Percentiles rank a stretch among this genome's conserved stretches.
Conservation (phyloP, 2,329 filamentous ascomycete species). For the Trichothecium roseum region DNA sequence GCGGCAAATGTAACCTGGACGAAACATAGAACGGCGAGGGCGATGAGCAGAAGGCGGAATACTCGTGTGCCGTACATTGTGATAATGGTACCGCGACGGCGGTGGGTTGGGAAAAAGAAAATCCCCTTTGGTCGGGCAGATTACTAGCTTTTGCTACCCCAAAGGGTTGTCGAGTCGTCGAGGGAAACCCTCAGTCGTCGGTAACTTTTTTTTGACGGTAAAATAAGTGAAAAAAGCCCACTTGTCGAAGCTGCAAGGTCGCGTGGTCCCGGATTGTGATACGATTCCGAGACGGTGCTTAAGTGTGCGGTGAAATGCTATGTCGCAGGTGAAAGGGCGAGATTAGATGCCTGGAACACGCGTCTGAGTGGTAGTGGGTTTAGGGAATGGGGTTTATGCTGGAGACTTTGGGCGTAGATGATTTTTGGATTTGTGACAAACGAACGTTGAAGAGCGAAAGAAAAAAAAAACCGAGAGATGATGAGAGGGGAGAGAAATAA, state of each 20-base stretch:
- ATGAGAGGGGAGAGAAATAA: constrained; percentile 2
- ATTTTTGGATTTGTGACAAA: neutral
- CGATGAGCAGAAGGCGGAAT: constrained; percentile 36
- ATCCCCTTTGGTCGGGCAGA: neutral
- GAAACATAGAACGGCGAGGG: constrained; percentile 33
- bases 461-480: constrained; percentile 3
- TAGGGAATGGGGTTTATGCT: too few species aligned
- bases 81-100: neutral
- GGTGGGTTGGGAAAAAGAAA: too few species aligned
- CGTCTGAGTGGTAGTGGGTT: too few species aligned
- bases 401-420: too few species aligned
- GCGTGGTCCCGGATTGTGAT: too few species aligned
- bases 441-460: neutral
- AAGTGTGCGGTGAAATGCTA: neutral
- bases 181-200: too few species aligned
- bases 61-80: constrained; percentile 36
- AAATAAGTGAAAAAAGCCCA: too few species aligned
- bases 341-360: too few species aligned
- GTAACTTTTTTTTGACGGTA: too few species aligned
- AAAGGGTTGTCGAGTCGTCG: neutral
- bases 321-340: constrained; percentile 4
- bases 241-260: too few species aligned
- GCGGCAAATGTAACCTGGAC: constrained; percentile 27
- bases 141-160: neutral
- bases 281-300: neutral